These are phyloP conservation scores for Oleoguttula mirabilis DNA, from an alignment of 495 filamentous ascomycete species.

Conservation along the genomic window DNA sequence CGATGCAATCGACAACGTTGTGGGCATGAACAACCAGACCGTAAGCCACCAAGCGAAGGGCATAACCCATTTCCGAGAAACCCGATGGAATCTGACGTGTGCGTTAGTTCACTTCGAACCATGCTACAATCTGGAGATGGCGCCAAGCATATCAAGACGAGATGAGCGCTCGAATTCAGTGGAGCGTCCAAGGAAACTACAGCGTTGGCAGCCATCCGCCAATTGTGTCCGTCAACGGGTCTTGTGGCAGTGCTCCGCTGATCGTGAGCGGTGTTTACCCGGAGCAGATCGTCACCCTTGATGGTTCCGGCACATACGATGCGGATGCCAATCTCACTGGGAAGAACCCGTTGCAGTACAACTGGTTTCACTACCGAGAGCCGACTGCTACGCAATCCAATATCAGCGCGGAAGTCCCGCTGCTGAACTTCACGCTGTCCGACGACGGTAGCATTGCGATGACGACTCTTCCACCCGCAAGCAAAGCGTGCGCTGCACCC, in stretches of 20 bases:
- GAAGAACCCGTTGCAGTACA: no score
- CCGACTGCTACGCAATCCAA: constrained; percentile 34
- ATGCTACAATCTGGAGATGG: constrained; percentile 42
- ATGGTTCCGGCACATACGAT: background rate
- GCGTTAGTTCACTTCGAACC: no score
- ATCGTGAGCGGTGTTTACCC: background rate
- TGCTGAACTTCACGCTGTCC: no score
- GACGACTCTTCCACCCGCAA: no score
- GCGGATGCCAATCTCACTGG: background rate
- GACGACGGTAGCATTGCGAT: no score
- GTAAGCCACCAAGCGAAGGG: no score
- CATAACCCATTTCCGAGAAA: no score
- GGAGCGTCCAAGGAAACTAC: constrained; percentile 21
- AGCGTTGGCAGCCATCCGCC: background rate
- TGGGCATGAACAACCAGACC: constrained; percentile 33
- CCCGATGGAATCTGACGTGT: constrained; percentile 26
- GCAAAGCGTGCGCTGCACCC: no score
- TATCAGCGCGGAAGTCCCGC: constrained; percentile 31
- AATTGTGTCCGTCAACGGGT: background rate
- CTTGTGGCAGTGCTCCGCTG: background rate
- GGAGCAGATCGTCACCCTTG: background rate
- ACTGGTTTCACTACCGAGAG: constrained; percentile 19
- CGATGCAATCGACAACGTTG: constrained; percentile 3
- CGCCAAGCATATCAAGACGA: constrained; percentile 38
- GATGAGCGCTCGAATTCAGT: constrained; percentile 40